phyloP scores from a whole-genome alignment of 257 asterid genomes.

The Datura wrightii region DNA sequence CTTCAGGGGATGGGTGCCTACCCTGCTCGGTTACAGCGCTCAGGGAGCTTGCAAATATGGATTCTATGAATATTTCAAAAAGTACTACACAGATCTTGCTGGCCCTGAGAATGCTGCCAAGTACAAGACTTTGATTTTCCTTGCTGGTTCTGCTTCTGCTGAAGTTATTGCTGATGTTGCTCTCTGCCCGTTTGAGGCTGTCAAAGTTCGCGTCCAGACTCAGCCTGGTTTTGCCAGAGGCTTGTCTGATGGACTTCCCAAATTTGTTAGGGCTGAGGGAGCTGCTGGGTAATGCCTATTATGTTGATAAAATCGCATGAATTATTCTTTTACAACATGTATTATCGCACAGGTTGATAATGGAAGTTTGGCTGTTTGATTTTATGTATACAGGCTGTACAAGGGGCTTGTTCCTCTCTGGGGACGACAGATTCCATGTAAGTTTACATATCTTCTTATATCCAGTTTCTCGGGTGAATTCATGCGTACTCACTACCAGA shows the following conservation, averaged over 20 bases:
- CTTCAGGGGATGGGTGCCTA: constrained; percentile 73
- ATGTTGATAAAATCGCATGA: not conserved
- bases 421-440: constrained; percentile 86
- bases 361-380: not conserved
- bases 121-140: constrained; percentile 71
- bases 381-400: constrained; percentile 54
- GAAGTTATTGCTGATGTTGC: constrained; percentile 68
- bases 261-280: constrained; percentile 61
- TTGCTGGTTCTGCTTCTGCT: constrained; percentile 77
- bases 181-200: constrained; percentile 80
- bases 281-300: constrained; percentile 52
- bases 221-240: constrained; percentile 76
- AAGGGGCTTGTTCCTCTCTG: constrained; percentile 76
- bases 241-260: constrained; percentile 73
- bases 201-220: constrained; percentile 75
- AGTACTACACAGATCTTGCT: constrained; percentile 61
- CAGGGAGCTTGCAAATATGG: constrained; percentile 80
- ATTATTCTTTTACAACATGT: not conserved
- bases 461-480: not conserved
- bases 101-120: constrained; percentile 68
- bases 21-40: constrained; percentile 71
- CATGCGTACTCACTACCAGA: not conserved
- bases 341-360: not conserved
- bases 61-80: constrained; percentile 66
- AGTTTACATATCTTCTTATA: constrained; percentile 25